Evolutionary conservation across 768 basidiomycete genomes (phyloP), one percentile per base, ranked within the genome.

Genomic region (Leccinellum rugosiceps): DNA sequence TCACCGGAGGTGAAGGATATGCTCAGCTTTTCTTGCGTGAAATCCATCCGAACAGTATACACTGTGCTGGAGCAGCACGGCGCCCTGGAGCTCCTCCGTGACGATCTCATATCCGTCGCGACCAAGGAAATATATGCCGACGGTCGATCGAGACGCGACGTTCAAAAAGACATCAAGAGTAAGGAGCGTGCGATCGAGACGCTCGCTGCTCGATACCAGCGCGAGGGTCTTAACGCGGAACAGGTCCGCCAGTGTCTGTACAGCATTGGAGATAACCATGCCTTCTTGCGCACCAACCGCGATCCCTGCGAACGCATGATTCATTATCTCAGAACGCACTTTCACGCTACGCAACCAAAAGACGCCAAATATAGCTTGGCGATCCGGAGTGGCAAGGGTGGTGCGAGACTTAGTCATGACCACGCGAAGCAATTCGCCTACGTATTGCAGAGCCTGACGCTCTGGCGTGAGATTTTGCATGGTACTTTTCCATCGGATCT

Each of bases 221-320:
- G 80, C 19, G 74, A 77, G 17, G 81, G 79, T 6, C 77, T 91
- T 19, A 74, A 77, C 13, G 85, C 85, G 61, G 91, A 93, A 66
- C 73, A 78, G 48, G 75, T 91, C 10, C 80, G 86, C 30, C 88
- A 92, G 66, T 92, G 90, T 66, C 71, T 94, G 50, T 94, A 93
- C 69, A 90, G 87, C 64, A 92, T 94, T 51, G 92, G 92, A 3
- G 92, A 94, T 71, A 94, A 94, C 65, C 90, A 93, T 67, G 89
- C 92, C 11, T 94, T 94, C 79, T 74, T 93, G 60, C 83, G 92
- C 28, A 83, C 83, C 54, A 93, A 94, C 62, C 88, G 92, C 38
- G 92, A 94, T 67, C 92, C 92, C 49, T 94, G 92, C 73, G 91
- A 94, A 57, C 79, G 81, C 56, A 88, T 93, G 88, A 93, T 94